These are phyloP conservation scores for Metarhizium anisopliae DNA, from an alignment of 2,329 filamentous ascomycete genomes.

Conservation along the genomic window DNA sequence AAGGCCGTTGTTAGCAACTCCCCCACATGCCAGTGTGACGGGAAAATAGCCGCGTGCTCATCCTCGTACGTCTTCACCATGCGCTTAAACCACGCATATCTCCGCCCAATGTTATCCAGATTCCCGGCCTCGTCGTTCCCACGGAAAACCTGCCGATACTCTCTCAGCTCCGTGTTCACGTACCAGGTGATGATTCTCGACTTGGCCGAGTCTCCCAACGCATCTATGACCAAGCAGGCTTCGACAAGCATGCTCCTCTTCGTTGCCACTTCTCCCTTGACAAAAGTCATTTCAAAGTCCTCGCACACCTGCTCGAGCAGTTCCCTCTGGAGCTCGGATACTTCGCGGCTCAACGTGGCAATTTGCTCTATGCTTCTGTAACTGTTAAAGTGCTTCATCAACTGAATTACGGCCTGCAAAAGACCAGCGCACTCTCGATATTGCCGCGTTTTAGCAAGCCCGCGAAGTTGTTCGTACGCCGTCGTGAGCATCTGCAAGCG, in stretches of 20 bases:
- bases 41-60: slow-evolving; percentile 84
- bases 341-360: slow-evolving; percentile 81
- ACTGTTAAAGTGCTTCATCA: slow-evolving; percentile 98
- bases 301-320: slow-evolving; percentile 96
- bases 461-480: slow-evolving; percentile 91
- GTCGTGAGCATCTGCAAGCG: slow-evolving; percentile 97
- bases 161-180: slow-evolving; percentile 89
- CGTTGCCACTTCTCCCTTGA: slow-evolving; percentile 70
- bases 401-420: slow-evolving; percentile 88
- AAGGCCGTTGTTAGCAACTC: slow-evolving; percentile 86
- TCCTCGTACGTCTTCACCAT: slow-evolving; percentile 95
- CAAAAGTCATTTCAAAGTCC: slow-evolving; percentile 93
- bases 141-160: slow-evolving; percentile 91
- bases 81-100: slow-evolving; percentile 94
- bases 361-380: slow-evolving; percentile 98
- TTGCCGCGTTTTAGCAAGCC: slow-evolving; percentile 74
- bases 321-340: slow-evolving; percentile 87
- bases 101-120: slow-evolving; percentile 87
- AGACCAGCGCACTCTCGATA: slow-evolving; percentile 93
- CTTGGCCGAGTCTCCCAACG: slow-evolving; percentile 79
- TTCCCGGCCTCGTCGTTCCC: slow-evolving; percentile 95
- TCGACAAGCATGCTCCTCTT: slow-evolving; percentile 68
- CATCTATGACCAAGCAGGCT: slow-evolving; percentile 89
- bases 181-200: slow-evolving; percentile 88
- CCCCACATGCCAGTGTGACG: slow-evolving; percentile 77